These are phyloP conservation scores for Penicillium argentinense DNA, from an alignment of 495 filamentous ascomycete species.

Conservation along the genomic window DNA sequence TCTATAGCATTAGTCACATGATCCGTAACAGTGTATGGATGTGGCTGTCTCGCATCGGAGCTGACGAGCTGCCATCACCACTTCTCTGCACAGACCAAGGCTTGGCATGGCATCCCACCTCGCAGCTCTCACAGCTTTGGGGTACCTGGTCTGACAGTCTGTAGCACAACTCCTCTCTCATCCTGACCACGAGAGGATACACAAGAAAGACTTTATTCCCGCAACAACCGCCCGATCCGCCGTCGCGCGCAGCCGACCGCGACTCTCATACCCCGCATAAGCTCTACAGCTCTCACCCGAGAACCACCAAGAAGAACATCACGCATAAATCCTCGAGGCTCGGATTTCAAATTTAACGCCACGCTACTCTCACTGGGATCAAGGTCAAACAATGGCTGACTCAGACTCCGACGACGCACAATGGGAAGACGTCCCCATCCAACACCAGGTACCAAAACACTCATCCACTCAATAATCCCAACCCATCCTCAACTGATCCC, in stretches of 20 bases:
- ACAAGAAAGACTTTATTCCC: not conserved
- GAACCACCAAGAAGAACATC: not conserved
- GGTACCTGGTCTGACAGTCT: too few relatives aligned
- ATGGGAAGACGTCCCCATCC: conserved; percentile 26
- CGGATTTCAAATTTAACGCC: too few relatives aligned
- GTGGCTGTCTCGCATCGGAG: too few relatives aligned
- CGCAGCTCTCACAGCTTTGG: too few relatives aligned
- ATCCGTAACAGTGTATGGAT: too few relatives aligned
- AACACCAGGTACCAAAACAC: not conserved
- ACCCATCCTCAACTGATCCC: not conserved
- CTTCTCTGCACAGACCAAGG: conserved; percentile 46
- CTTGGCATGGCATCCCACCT: conserved; percentile 41
- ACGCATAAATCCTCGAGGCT: too few relatives aligned
- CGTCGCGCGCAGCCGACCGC: not conserved
- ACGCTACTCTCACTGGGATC: too few relatives aligned
- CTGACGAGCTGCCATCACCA: too few relatives aligned
- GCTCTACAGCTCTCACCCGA: too few relatives aligned
- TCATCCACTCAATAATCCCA: not conserved
- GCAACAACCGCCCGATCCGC: not conserved
- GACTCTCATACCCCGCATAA: not conserved
- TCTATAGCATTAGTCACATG: too few relatives aligned
- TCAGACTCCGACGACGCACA: conserved; percentile 23
- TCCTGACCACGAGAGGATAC: not conserved
- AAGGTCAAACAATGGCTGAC: too few relatives aligned
- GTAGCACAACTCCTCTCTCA: not conserved